Percentiles rank a stretch among this genome's conserved stretches.
Conservation (phyloP, 257 asterid genomes). For the Nicotiana attenuata region DNA sequence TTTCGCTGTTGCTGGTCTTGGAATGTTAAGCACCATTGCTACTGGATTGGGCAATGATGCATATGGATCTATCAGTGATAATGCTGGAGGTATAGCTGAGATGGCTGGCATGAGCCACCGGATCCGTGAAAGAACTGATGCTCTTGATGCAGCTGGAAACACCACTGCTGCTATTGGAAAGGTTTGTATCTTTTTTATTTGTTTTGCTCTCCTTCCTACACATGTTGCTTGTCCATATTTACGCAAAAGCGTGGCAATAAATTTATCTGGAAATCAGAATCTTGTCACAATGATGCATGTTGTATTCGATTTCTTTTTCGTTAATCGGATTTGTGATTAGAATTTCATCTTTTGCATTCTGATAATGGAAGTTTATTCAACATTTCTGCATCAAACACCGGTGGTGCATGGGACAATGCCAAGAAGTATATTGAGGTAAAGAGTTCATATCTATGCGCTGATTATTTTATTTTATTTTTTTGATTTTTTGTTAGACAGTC, state of each 20-base stretch:
- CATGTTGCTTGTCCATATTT: too few relatives aligned
- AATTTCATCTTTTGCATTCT: background rate
- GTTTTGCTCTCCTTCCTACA: background rate
- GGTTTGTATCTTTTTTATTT: slow-evolving; percentile 22
- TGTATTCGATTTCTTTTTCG: background rate
- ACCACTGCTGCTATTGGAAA: slow-evolving; percentile 93
- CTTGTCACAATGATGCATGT: background rate
- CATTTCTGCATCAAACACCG: background rate
- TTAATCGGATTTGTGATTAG: background rate
- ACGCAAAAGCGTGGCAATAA: background rate
- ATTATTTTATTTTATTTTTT: too few relatives aligned
- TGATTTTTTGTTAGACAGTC: background rate
- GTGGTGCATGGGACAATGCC: slow-evolving; percentile 12
- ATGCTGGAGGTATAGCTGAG: slow-evolving; percentile 30
- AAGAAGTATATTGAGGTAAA: slow-evolving; percentile 6
- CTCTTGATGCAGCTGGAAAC: slow-evolving; percentile 92
- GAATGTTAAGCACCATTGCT: slow-evolving; percentile 11
- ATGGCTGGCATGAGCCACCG: slow-evolving; percentile 95
- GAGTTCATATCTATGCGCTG: too few relatives aligned
- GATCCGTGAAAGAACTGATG: slow-evolving; percentile 88
- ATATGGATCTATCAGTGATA: slow-evolving; percentile 91
- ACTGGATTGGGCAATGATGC: slow-evolving; percentile 49
- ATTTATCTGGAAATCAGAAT: background rate
- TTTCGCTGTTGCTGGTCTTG: slow-evolving; percentile 19
- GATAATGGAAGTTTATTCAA: background rate